phyloP scores from a whole-genome alignment of 495 filamentous ascomycete genomes.

The Annulohypoxylon moriforme region DNA sequence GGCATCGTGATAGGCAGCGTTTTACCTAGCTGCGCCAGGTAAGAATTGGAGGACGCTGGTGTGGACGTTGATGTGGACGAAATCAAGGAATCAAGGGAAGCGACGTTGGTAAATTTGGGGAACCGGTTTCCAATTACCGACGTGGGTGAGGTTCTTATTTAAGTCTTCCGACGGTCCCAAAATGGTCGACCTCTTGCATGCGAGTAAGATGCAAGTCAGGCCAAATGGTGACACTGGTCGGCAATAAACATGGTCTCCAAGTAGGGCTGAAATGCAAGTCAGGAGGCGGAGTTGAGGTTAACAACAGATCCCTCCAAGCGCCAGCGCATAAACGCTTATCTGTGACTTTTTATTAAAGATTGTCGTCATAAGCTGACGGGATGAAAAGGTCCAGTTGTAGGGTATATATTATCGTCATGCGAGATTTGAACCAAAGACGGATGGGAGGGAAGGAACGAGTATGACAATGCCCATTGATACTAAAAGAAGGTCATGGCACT shows the following conservation, averaged over 20 bases:
- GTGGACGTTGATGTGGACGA: slow-evolving; percentile 9
- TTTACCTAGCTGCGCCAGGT: slow-evolving; percentile 5
- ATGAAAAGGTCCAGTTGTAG: slow-evolving; percentile 4
- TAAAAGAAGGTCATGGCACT: slow-evolving; percentile 40
- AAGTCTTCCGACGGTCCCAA: slow-evolving; percentile 11
- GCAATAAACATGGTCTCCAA: slow-evolving; percentile 18
- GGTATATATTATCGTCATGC: slow-evolving; percentile 33
- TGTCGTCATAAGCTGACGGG: slow-evolving; percentile 37
- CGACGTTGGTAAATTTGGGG: not conserved
- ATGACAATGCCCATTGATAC: slow-evolving; percentile 33
- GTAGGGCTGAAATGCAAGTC: slow-evolving; percentile 31
- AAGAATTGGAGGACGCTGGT: not conserved
- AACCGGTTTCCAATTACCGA: not conserved
- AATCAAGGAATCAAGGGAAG: not conserved
- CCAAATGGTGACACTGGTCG: slow-evolving; percentile 15
- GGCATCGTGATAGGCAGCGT: slow-evolving; percentile 49
- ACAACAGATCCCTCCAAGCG: slow-evolving; percentile 22
- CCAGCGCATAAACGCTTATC: slow-evolving; percentile 29
- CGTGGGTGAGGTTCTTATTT: slow-evolving; percentile 13
- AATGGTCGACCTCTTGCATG: slow-evolving; percentile 29
- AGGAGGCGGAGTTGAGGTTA: slow-evolving; percentile 32
- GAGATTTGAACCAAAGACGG: slow-evolving; percentile 11
- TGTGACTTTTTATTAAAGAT: slow-evolving; percentile 25
- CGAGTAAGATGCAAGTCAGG: slow-evolving; percentile 33
- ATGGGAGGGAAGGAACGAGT: slow-evolving; percentile 11